Conservation (phyloP, 179 eudicot species). For the Nepenthes alata region DNA sequence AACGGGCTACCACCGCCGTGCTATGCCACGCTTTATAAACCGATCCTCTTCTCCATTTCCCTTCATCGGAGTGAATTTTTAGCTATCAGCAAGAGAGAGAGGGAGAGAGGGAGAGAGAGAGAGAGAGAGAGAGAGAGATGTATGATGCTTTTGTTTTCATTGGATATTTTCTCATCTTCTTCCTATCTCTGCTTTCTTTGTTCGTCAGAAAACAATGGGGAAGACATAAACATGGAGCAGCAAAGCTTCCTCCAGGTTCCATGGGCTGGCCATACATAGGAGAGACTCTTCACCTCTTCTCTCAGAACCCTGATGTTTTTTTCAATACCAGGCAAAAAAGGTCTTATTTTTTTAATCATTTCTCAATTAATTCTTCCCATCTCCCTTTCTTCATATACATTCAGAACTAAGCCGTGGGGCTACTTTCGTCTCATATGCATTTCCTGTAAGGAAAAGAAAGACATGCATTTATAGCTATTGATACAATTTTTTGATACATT, state of each 20-base stretch:
- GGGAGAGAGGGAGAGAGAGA: constrained; percentile 2
- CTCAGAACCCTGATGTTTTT: constrained; percentile 33
- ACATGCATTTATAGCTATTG: too few species aligned
- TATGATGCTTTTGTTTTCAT: neutral
- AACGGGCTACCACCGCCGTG: too few species aligned
- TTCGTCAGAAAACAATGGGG: constrained; percentile 7
- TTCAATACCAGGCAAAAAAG: constrained; percentile 28
- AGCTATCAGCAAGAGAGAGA: too few species aligned
- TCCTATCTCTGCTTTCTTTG: constrained; percentile 1
- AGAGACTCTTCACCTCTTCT: constrained; percentile 39
- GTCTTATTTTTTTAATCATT: constrained; percentile 5
- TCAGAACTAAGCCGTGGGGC: too few species aligned
- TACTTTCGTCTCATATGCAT: too few species aligned
- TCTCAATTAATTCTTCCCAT: neutral
- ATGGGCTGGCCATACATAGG: constrained; percentile 47
- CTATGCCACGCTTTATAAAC: too few species aligned
- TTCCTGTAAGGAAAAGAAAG: too few species aligned
- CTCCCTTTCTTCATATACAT: neutral
- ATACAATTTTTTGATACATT: too few species aligned
- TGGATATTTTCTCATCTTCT: neutral
- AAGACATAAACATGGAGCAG: constrained; percentile 7
- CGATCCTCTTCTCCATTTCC: too few species aligned
- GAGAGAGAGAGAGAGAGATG: neutral
- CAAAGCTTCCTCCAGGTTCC: constrained; percentile 43
- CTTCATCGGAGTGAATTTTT: too few species aligned